Evolutionary conservation across 257 asterid genomes (phyloP).

Genomic region (Jacaranda copaia): DNA sequence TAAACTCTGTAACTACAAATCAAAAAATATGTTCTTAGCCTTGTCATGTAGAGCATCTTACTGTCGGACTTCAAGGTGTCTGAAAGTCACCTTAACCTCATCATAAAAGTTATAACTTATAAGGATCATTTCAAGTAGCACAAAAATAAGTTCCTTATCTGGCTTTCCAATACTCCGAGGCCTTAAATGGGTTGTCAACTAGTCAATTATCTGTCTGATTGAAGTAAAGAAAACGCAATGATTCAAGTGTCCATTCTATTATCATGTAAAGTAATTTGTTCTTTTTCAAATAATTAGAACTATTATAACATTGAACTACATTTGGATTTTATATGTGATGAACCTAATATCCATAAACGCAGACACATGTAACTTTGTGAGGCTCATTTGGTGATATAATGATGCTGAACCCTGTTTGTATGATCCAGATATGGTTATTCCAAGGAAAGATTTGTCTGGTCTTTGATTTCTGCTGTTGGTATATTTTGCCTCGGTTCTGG

Average conservation of each 20-base stretch:
- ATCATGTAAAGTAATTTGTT: not conserved
- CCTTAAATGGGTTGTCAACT: not conserved
- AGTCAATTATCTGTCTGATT: not conserved
- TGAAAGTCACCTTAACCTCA: conserved; percentile 4
- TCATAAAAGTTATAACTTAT: not conserved
- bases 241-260: not conserved
- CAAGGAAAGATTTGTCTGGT: conserved; percentile 98
- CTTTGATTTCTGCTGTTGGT: conserved; percentile 98
- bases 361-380: conserved; percentile 15
- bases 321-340: conserved; percentile 19
- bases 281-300: not conserved
- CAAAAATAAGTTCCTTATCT: not conserved
- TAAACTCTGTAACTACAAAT: not conserved
- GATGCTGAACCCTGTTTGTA: conserved; percentile 34
- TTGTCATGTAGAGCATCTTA: conserved; percentile 15
- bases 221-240: not conserved
- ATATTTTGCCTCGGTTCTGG: conserved; percentile 98
- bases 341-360: conserved; percentile 9
- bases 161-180: conserved; percentile 9
- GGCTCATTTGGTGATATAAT: conserved; percentile 11
- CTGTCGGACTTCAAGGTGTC: conserved; percentile 7
- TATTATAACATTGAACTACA: conserved; percentile 20
- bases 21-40: conserved; percentile 8
- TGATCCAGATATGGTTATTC: conserved; percentile 90
- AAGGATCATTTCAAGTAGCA: conserved; percentile 15